A percentile compares a stretch with the other conserved stretches of the same genome.
These are phyloP conservation scores for Serendipita vermifera DNA, from an alignment of 768 basidiomycete species.

Conservation along the genomic window DNA sequence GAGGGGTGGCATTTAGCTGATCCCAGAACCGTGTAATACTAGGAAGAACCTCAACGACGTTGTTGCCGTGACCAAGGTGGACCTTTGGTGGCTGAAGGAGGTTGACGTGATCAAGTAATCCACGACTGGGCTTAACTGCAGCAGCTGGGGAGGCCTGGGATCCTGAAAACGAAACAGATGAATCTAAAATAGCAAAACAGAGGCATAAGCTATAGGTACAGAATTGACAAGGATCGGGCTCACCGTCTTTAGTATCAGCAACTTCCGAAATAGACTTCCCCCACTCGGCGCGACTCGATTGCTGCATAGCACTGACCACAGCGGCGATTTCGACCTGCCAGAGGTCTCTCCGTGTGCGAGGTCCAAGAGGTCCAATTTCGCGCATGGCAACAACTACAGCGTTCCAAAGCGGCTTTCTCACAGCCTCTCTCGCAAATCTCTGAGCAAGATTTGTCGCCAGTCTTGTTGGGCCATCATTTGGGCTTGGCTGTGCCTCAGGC, in stretches of 20 bases:
- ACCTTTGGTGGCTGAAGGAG: background rate
- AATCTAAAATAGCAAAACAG: too few relatives aligned
- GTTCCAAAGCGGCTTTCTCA: background rate
- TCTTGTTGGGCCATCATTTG: background rate
- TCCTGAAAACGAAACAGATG: too few relatives aligned
- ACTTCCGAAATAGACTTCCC: background rate
- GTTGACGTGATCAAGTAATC: background rate
- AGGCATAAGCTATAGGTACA: too few relatives aligned
- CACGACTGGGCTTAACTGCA: too few relatives aligned
- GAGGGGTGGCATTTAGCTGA: background rate
- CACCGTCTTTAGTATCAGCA: background rate
- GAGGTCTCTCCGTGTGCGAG: background rate
- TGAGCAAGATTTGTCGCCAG: background rate
- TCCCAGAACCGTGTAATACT: conserved; percentile 2
- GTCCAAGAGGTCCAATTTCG: background rate
- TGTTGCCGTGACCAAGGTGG: background rate
- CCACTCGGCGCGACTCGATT: background rate
- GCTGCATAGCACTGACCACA: background rate
- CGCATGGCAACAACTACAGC: background rate
- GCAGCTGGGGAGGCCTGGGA: too few relatives aligned
- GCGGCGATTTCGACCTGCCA: background rate
- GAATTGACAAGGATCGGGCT: too few relatives aligned
- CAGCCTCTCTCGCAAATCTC: background rate
- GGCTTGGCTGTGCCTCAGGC: background rate
- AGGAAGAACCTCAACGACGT: background rate